Percentiles rank a stretch among this genome's conserved stretches.
These are phyloP conservation scores for Cucurbita maxima DNA, from an alignment of 306 rosid species.

Conservation along the genomic window DNA sequence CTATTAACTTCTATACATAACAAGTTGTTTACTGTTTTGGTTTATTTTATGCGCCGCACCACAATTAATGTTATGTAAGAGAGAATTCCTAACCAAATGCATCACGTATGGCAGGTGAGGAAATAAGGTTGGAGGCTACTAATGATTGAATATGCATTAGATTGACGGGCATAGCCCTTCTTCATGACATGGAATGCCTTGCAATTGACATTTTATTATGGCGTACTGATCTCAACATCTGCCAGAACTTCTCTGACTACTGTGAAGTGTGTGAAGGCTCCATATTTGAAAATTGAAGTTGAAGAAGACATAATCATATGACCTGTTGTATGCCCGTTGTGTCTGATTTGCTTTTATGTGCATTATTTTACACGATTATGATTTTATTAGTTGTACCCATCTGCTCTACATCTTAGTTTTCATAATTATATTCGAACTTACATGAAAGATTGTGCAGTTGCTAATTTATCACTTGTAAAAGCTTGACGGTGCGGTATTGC, in stretches of 20 bases:
- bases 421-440: background rate
- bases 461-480: background rate
- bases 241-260: slow-evolving; percentile 5
- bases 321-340: slow-evolving; percentile 1
- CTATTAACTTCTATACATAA: background rate
- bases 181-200: slow-evolving; percentile 16
- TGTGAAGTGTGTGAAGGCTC: background rate
- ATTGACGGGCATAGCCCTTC: background rate
- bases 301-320: background rate
- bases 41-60: background rate
- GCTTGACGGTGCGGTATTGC: background rate
- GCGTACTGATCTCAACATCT: background rate
- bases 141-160: slow-evolving; percentile 7
- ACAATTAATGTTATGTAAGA: background rate
- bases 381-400: background rate
- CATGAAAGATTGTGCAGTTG: background rate
- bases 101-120: slow-evolving; percentile 23
- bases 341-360: background rate
- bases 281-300: background rate
- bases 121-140: slow-evolving; percentile 27
- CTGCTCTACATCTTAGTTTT: background rate
- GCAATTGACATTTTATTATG: slow-evolving; percentile 15
- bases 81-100: background rate
- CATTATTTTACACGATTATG: background rate
- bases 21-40: background rate